These are phyloP conservation scores for Phaeosphaeriaceae sp. DNA, from an alignment of 2,329 filamentous ascomycete species.

Conservation along the genomic window DNA sequence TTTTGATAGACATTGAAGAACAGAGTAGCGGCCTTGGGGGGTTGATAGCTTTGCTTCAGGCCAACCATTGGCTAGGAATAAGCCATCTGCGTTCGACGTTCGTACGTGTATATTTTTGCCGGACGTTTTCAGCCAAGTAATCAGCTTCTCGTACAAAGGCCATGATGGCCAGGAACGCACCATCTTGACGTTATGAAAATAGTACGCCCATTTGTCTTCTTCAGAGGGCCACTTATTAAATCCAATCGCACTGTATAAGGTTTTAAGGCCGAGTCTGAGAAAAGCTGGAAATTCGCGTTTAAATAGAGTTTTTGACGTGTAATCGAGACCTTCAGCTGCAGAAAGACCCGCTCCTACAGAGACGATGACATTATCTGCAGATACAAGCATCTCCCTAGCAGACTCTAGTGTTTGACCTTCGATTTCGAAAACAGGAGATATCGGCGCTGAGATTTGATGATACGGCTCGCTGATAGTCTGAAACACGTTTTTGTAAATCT, in stretches of 20 bases:
- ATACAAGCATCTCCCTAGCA: constrained; percentile 30
- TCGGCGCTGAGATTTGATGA: background rate
- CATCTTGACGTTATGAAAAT: constrained; percentile 41
- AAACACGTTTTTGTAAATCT: constrained; percentile 23
- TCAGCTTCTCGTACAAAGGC: constrained; percentile 20
- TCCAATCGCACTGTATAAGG: constrained; percentile 45
- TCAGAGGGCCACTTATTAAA: constrained; percentile 37
- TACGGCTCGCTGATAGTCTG: constrained; percentile 1
- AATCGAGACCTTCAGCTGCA: constrained; percentile 44
- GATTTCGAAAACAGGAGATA: background rate
- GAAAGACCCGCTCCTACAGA: constrained; percentile 46
- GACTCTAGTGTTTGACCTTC: constrained; percentile 5
- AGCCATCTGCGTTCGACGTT: constrained; percentile 44
- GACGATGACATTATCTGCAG: constrained; percentile 34
- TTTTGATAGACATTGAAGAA: constrained; percentile 39
- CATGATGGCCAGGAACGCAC: constrained; percentile 34
- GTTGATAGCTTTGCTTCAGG: constrained; percentile 29
- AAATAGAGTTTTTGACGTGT: constrained; percentile 41
- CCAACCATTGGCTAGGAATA: constrained; percentile 41
- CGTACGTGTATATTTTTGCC: constrained; percentile 31
- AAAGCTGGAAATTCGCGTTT: constrained; percentile 39
- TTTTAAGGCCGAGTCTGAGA: constrained; percentile 31
- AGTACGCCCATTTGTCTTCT: constrained; percentile 42
- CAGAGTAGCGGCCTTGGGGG: constrained; percentile 40
- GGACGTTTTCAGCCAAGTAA: constrained; percentile 19